phyloP scores from a whole-genome alignment of 176 grass and related monocot species.

The Rhynchospora pubera region DNA sequence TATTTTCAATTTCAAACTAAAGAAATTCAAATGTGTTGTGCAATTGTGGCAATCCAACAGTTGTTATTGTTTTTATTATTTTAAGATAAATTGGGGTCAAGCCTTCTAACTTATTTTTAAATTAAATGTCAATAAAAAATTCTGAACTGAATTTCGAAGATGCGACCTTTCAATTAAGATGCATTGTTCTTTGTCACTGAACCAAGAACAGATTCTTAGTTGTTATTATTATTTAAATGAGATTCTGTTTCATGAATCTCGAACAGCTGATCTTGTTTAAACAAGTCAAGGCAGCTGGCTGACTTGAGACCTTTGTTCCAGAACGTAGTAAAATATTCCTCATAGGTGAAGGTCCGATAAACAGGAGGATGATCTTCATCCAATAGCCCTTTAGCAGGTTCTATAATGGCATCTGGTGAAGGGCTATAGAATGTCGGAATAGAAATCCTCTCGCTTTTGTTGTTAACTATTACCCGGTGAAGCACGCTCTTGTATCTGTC shows the following conservation, averaged over 20 bases:
- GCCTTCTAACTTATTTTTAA: too few species aligned
- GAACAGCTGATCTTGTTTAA: constrained; percentile 19
- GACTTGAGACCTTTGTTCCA: constrained; percentile 68
- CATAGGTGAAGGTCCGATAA: constrained; percentile 67
- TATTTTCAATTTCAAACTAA: not conserved
- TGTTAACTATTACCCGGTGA: constrained; percentile 77
- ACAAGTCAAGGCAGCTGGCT: constrained; percentile 68
- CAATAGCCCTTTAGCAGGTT: constrained; percentile 40
- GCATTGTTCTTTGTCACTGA: too few species aligned
- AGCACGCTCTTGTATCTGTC: constrained; percentile 71
- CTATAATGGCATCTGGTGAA: constrained; percentile 41
- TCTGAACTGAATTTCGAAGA: too few species aligned
- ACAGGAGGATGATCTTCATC: constrained; percentile 34
- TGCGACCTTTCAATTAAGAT: too few species aligned
- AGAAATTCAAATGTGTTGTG: too few species aligned
- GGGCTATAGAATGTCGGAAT: constrained; percentile 86
- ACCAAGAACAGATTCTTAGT: too few species aligned
- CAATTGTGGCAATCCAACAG: not conserved
- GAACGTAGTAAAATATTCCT: constrained; percentile 63
- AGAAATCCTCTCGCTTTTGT: constrained; percentile 65
- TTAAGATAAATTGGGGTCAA: too few species aligned
- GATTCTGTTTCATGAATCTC: not conserved
- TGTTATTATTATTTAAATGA: not conserved
- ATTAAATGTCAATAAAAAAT: too few species aligned
- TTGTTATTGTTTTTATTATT: too few species aligned